Percentiles rank a stretch among this genome's conserved stretches.
Evolutionary conservation across 1,139 yeast species (phyloP).

Genomic region (Candida sp.): DNA sequence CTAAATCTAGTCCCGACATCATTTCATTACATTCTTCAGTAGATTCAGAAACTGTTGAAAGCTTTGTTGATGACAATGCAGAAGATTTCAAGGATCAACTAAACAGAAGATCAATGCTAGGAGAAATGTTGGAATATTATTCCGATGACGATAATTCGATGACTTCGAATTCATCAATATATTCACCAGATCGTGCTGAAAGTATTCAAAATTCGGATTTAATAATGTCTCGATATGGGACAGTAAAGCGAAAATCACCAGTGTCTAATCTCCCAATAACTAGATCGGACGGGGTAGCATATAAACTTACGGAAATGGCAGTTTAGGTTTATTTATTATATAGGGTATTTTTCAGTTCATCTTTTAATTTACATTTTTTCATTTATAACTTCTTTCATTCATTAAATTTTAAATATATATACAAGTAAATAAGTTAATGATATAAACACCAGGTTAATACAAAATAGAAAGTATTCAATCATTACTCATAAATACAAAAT

Average conservation of each 20-base stretch:
- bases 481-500: conserved; percentile 2
- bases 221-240: not conserved
- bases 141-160: conserved; percentile 22
- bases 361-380: not conserved
- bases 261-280: not conserved
- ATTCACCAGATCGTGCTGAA: not conserved
- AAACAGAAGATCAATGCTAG: conserved; percentile 41
- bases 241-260: not conserved
- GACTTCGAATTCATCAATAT: not conserved
- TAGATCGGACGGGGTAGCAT: conserved; percentile 1
- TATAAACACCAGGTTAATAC: not conserved
- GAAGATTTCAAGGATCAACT: conserved; percentile 9
- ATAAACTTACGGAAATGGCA: not conserved
- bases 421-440: conserved; percentile 1
- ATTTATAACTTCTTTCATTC: conserved; percentile 2
- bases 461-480: conserved; percentile 1
- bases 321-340: not conserved
- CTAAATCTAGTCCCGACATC: conserved; percentile 1
- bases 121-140: conserved; percentile 45
- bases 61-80: conserved; percentile 6
- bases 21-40: not conserved
- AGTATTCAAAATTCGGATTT: not conserved
- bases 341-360: not conserved
- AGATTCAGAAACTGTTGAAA: not conserved
- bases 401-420: conserved; percentile 2